These are phyloP conservation scores for Neurospora sp. DNA, from an alignment of 2,329 filamentous ascomycete genomes.

Conservation along the genomic window DNA sequence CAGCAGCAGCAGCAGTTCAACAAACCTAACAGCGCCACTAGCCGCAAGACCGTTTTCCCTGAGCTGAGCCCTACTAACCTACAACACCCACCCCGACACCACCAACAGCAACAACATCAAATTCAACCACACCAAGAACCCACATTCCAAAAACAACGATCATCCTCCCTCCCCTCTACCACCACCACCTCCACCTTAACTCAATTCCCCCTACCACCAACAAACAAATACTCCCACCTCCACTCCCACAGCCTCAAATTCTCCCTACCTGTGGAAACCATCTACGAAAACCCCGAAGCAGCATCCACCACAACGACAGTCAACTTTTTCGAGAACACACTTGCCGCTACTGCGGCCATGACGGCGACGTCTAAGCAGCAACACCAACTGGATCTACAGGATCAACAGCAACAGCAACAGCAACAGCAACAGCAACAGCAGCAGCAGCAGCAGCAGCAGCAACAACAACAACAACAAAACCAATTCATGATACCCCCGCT, in stretches of 20 bases:
- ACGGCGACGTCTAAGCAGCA: neutral
- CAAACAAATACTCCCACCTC: conserved; percentile 13
- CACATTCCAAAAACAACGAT: conserved; percentile 3
- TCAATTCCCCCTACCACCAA: neutral
- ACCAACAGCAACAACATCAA: conserved; percentile 2
- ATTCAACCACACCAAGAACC: neutral
- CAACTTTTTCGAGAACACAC: conserved; percentile 5
- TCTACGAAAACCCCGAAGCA: conserved; percentile 3
- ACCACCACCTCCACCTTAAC: conserved; percentile 9
- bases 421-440: conserved; percentile 1
- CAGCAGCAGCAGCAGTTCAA: conserved; percentile 6
- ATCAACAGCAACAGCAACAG: conserved; percentile 2
- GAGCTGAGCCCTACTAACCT: conserved; percentile 6
- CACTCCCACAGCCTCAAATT: conserved; percentile 8
- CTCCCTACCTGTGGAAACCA: neutral
- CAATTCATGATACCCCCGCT: conserved; percentile 2
- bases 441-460: neutral
- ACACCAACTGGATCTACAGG: neutral
- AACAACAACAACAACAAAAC: neutral
- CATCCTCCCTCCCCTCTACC: conserved; percentile 8
- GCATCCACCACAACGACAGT: conserved; percentile 5
- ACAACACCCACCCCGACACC: conserved; percentile 1
- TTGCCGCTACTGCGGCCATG: neutral
- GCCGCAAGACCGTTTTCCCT: conserved; percentile 1
- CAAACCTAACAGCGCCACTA: conserved; percentile 10